Base-by-base conservation (phyloP, 2,329 filamentous ascomycete species). In the Curvularia eragrostidis region DNA sequence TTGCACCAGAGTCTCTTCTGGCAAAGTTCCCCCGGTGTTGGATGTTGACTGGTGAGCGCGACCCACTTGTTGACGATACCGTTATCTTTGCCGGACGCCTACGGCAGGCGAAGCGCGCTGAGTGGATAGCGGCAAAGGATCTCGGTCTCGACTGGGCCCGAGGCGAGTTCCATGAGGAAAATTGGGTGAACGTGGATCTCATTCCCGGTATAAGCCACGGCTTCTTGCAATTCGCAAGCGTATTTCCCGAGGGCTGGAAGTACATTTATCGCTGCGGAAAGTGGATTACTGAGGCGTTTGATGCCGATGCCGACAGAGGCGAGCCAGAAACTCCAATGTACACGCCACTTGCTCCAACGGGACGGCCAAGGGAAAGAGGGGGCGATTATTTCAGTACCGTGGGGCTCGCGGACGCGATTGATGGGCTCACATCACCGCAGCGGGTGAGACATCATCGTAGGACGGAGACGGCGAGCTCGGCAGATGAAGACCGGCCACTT, bases 1-100 rank as follows among this genome's bases (percentile, higher is more conserved):
- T 97, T 0, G 93, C 95, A 0, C 95, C 95, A 0, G 94, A 97
- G 65, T 82, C 86, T 0, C 82, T 98, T 0, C 84, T 99, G 0
- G 87, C 89, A 13, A 84, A 85, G n/a, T 98, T 99, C 66, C 95
- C 95, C 1, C 97, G 96, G 74, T 95, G 91, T 0, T 97, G 94
- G 75, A 93, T 99, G 69, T 81, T 98, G 51, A 98, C 95, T 0
- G 95, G 95, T 48, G 95, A 99, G 79, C 89, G 94, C 28, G 95
- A 99, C 73, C 95, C 95, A 0, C 80, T 99, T 0, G 95, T 98
- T 0, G 95, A 99, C 72, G 95, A 99, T 75, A 99, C 95, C 0
- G 92, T 97, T 47, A 93, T 99, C 61, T 97, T 99, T 70, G 93
- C 95, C 0, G 95, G 94, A 0, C 83, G 94, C 0, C 77, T 99